A percentile compares a stretch with the other conserved stretches of the same genome.
Conservation (phyloP, 2,329 filamentous ascomycete genomes). For the Emericellopsis atlantica region DNA sequence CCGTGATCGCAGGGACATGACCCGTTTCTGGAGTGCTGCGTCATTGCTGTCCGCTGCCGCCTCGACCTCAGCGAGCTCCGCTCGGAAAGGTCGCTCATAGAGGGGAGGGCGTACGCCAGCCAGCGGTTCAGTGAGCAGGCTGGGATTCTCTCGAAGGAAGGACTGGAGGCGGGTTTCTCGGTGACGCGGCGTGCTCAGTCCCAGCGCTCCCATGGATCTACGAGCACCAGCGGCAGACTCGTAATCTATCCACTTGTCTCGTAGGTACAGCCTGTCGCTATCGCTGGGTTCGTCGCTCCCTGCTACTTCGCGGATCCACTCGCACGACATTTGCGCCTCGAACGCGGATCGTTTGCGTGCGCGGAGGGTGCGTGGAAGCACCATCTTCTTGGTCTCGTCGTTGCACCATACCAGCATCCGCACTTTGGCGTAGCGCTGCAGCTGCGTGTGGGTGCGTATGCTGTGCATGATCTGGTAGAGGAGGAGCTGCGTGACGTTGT, state of each 20-base stretch:
- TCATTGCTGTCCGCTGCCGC: neutral
- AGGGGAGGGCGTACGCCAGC: constrained; percentile 14
- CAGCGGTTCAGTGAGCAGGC: constrained; percentile 9
- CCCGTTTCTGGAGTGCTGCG: too few relatives aligned
- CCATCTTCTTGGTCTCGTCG: constrained; percentile 40
- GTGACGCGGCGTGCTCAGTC: constrained; percentile 27
- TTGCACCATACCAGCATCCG: constrained; percentile 66
- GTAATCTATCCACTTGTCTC: constrained; percentile 34
- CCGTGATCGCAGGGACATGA: too few relatives aligned
- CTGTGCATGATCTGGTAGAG: constrained; percentile 48
- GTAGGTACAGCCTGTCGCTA: constrained; percentile 15
- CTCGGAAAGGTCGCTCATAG: constrained; percentile 25
- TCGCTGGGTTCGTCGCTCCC: constrained; percentile 17
- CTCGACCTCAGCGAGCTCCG: constrained; percentile 27
- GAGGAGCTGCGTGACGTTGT: constrained; percentile 44
- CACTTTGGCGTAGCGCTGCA: constrained; percentile 68
- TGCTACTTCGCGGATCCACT: constrained; percentile 47
- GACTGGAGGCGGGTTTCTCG: constrained; percentile 23
- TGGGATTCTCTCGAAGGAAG: constrained; percentile 9
- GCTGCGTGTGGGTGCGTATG: constrained; percentile 43
- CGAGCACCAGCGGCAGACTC: constrained; percentile 26
- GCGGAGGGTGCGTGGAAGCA: constrained; percentile 49
- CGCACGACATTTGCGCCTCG: constrained; percentile 47
- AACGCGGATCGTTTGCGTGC: constrained; percentile 43
- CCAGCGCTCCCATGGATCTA: constrained; percentile 30